Conservation (phyloP, 2,329 filamentous ascomycete genomes). For the Rhynchosporium graminicola region DNA sequence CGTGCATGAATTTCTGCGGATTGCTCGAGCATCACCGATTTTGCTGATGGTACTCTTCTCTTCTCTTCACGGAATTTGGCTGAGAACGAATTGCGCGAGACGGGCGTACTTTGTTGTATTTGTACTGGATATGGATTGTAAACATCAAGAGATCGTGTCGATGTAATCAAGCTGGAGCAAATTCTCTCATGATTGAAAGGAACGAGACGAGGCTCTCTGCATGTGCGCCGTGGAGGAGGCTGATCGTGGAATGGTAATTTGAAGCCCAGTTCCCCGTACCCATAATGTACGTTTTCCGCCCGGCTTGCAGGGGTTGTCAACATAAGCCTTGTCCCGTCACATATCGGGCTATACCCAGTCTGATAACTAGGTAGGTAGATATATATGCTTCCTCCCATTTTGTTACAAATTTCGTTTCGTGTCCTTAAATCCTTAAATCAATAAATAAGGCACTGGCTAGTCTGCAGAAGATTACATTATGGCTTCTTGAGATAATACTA, state of each 20-base stretch:
- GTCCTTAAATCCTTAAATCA: too few species aligned
- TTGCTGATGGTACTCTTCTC: constrained; percentile 7
- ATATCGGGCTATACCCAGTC: constrained; percentile 2
- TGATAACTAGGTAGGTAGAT: neutral
- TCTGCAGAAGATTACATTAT: too few species aligned
- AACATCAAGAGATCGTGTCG: constrained; percentile 7
- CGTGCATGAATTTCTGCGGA: constrained; percentile 71
- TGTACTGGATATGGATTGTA: neutral
- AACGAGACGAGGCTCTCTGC: constrained; percentile 17
- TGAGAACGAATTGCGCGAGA: constrained; percentile 17
- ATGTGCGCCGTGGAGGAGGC: constrained; percentile 11
- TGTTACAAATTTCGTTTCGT: too few species aligned
- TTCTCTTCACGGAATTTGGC: neutral
- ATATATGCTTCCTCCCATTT: too few species aligned
- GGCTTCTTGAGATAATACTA: too few species aligned
- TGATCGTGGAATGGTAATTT: constrained; percentile 9
- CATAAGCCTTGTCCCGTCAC: constrained; percentile 16
- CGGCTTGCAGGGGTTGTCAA: neutral
- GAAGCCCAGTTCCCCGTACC: neutral
- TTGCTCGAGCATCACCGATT: constrained; percentile 36
- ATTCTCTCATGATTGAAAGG: constrained; percentile 27
- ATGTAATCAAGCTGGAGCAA: constrained; percentile 11
- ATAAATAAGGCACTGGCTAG: too few species aligned
- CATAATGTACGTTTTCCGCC: too few species aligned
- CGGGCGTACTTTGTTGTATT: too few species aligned